Base-by-base conservation (phyloP, 371 early-diverging fungal genomes). In the Zopfochytrium polystomum region DNA sequence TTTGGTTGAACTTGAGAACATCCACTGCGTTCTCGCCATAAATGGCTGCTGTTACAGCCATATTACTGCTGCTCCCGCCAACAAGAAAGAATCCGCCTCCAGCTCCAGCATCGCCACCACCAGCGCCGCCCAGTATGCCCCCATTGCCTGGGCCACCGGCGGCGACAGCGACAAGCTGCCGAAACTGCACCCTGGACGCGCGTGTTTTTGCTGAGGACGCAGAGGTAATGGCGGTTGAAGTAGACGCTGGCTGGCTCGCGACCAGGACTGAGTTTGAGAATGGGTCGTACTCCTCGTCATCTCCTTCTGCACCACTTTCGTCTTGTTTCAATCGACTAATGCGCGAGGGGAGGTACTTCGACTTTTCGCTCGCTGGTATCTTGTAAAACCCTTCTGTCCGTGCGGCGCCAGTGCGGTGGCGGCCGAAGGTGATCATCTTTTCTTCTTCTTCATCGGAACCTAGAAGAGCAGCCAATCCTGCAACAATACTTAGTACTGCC, bases 1-100 rank as follows among this genome's bases (percentile, higher is more conserved):
- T 85, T 72, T 92, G 91, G 60, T 90, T 91, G 75, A 92, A 90
- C 55, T 89, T 88, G 60, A 90, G 73, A 27, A 89, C 80, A 68
- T 92, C 93, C 6, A 84, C 80, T 33, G 56, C 52, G 31, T 53
- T 42, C 27, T 46, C 55, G 6, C 56, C 63, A 33, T 61, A 61
- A 29, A 61, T 53, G 11, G 46, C 48, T 29, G 62, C 34, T 9
- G 46, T 52, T 32, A 61, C 62, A 11, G 32, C 48, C 26, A 18
- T 35, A 30, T 20, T 18, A 15, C 44, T 46, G n/a, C 35, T 42
- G 20, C 25, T 34, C 38, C 32, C 46, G 31, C 33, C 55, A 1
- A 25, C 43, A 18, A 38, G 7, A 7, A 7, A 7, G 11, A 38
- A 18, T 31, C 71, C 67, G 15, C 30, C 68, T 18, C 18, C 55